Evolutionary conservation across 106 monocot genomes (phyloP), one percentile per base, ranked within the genome.

Genomic region (Dioscorea zingiberensis): DNA sequence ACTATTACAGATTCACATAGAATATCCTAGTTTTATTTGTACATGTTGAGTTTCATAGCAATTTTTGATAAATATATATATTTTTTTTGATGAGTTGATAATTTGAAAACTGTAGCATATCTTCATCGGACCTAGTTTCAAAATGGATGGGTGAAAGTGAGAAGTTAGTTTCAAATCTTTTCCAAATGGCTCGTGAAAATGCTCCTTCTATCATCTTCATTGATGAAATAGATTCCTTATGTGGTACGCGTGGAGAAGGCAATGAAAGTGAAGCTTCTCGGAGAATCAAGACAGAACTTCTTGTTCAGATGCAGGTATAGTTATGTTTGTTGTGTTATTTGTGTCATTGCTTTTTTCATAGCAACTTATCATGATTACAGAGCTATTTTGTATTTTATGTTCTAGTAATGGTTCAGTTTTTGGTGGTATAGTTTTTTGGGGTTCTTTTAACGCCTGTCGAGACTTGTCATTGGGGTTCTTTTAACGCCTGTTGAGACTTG

Each of bases 101-200:
- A 51, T 51, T 51, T 51, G 51, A 18, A 16, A 51, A 38, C 38
- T 76, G 79, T 85, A 93, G 93, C 65, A 93, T 93, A 77, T 93
- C 93, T 72, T 93, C 93, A n/a, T 93, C 93, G 51, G 93, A 93
- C 62, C 71, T 93, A 26, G 93, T 93, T 26, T 93, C 93, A 18
- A 93, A 93, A 49, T 93, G 93, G 93, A 93, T 93, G 93, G 93
- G 93, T 68, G 93, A 93, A 78, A 93, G 93, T 83, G 93, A 93
- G 71, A 93, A 93, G 71, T 75, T 93, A 51, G 93, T 93, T 73
- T 74, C 88, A 29, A 93, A 88, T 47, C 88, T 93, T 69, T 93
- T 93, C 58, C 74, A 85, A 65, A 85, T 85, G 85, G 81, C 85
- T 69, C 81, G 85, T 30, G 85, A 85, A 78, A 85, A 81, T 78